A percentile compares a stretch with the other conserved stretches of the same genome.
These are phyloP conservation scores for Populus alba DNA, from an alignment of 345 rosid genomes.

Conservation along the genomic window DNA sequence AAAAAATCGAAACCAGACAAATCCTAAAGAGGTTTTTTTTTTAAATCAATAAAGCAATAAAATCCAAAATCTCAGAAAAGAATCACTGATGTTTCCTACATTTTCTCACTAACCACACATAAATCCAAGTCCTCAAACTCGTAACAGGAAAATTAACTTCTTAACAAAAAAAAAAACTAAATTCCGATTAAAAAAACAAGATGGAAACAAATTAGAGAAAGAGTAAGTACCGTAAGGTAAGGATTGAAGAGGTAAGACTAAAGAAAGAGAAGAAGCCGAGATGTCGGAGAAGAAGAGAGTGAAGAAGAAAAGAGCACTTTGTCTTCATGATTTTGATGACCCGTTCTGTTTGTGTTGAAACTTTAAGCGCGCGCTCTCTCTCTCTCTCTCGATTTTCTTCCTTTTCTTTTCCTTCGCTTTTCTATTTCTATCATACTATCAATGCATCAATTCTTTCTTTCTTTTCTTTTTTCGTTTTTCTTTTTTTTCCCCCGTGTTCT, in stretches of 20 bases:
- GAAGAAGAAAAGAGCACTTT: constrained; percentile 17
- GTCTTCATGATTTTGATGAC: constrained; percentile 1
- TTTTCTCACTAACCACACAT: constrained; percentile 1
- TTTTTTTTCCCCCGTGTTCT: too few relatives aligned
- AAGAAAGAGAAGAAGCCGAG: constrained; percentile 13
- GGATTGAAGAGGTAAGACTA: neutral
- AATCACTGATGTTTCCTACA: neutral
- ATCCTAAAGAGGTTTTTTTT: neutral
- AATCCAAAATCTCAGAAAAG: neutral
- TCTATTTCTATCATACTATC: neutral
- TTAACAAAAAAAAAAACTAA: neutral
- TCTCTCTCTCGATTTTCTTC: neutral
- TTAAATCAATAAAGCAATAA: neutral
- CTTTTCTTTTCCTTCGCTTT: neutral
- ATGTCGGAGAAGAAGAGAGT: constrained; percentile 15
- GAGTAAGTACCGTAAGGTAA: neutral
- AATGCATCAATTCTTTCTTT: neutral
- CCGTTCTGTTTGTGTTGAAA: constrained; percentile 18
- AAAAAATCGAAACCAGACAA: constrained; percentile 1
- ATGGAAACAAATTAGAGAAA: neutral
- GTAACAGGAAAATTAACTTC: neutral
- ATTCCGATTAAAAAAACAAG: neutral
- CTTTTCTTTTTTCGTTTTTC: too few relatives aligned
- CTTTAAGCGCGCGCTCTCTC: constrained; percentile 3
- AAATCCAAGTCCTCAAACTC: constrained; percentile 8